These are phyloP conservation scores for Eucalyptus marginata DNA, from an alignment of 345 rosid genomes.

Conservation along the genomic window DNA sequence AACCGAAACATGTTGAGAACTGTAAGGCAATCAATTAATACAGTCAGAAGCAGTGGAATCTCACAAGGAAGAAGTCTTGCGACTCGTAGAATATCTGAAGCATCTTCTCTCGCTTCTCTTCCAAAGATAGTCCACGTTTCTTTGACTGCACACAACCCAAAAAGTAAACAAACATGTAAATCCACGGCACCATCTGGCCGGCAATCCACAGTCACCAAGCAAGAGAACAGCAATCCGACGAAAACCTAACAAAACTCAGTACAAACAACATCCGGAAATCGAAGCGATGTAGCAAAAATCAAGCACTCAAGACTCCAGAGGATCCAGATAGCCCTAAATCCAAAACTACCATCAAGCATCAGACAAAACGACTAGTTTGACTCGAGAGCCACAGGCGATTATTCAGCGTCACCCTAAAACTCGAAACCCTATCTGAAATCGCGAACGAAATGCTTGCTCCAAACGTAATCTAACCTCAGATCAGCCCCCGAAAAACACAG, in stretches of 20 bases:
- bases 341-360: no score
- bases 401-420: no score
- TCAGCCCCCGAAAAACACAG: no score
- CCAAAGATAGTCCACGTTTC: conserved; percentile 90
- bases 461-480: no score
- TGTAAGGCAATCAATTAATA: neutral
- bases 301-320: neutral
- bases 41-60: neutral
- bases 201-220: neutral
- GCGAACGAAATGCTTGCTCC: no score
- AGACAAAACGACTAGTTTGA: no score
- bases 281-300: neutral
- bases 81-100: conserved; percentile 86
- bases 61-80: conserved; percentile 86
- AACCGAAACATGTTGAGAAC: neutral
- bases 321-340: neutral
- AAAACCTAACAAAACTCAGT: neutral
- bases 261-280: neutral
- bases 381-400: no score
- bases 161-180: neutral
- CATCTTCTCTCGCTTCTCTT: conserved; percentile 90
- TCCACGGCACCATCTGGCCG: neutral
- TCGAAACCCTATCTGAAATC: no score
- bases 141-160: conserved; percentile 48
- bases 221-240: neutral